phyloP scores from a whole-genome alignment of 2,329 filamentous ascomycete genomes.

The Claviceps pusilla region DNA sequence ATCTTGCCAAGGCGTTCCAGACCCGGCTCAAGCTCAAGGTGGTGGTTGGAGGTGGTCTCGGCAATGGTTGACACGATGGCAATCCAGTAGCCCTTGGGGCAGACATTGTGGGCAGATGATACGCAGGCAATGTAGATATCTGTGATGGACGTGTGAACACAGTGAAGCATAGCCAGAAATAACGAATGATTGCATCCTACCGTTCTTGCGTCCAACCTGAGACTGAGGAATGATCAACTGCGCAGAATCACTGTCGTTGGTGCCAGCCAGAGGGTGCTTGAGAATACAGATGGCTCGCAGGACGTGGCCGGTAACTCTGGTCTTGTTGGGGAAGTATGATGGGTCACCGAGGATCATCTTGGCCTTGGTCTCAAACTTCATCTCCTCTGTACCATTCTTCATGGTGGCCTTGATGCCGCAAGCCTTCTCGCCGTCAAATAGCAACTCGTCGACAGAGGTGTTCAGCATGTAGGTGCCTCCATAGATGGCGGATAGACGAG shows the following conservation, averaged over 20 bases:
- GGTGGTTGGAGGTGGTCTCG: slow-evolving; percentile 81
- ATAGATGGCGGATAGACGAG: slow-evolving; percentile 93
- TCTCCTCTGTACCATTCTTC: slow-evolving; percentile 64
- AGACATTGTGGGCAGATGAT: slow-evolving; percentile 91
- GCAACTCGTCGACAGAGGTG: slow-evolving; percentile 78
- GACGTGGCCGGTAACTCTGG: slow-evolving; percentile 73
- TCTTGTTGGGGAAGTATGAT: slow-evolving; percentile 88
- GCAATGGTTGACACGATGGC: slow-evolving; percentile 97
- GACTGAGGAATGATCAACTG: slow-evolving; percentile 97
- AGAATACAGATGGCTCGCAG: slow-evolving; percentile 95
- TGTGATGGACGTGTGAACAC: slow-evolving; percentile 19
- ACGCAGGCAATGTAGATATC: slow-evolving; percentile 96
- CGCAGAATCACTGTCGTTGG: slow-evolving; percentile 73
- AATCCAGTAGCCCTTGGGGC: slow-evolving; percentile 97
- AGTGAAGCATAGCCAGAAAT: background rate
- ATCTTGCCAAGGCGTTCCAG: slow-evolving; percentile 84
- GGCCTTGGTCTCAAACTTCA: slow-evolving; percentile 93
- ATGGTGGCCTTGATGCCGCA: slow-evolving; percentile 94
- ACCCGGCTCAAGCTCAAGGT: slow-evolving; percentile 84
- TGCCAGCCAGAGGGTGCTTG: slow-evolving; percentile 85
- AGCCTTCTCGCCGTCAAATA: slow-evolving; percentile 75
- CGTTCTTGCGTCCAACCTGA: slow-evolving; percentile 91
- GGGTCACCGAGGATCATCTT: slow-evolving; percentile 94
- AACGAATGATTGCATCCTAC: slow-evolving; percentile 31
- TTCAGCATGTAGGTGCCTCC: slow-evolving; percentile 99